Percentiles rank a stretch among this genome's conserved stretches.
Conservation (phyloP, 345 rosid species). For the Eucalyptus polybractea region DNA sequence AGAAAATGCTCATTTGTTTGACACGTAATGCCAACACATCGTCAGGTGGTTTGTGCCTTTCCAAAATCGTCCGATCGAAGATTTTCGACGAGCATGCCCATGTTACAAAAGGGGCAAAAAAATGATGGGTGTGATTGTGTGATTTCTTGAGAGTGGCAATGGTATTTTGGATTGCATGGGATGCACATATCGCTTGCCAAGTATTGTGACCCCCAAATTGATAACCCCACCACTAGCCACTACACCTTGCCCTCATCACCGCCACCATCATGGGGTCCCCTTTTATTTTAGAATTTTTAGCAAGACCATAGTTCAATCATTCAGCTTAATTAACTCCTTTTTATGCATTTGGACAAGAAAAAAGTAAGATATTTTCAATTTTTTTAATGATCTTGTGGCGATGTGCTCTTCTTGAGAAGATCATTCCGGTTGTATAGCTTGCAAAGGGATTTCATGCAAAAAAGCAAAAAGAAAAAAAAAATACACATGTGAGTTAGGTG, state of each 20-base stretch:
- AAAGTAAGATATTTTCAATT: neutral
- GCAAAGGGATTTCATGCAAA: neutral
- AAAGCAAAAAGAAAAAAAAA: neutral
- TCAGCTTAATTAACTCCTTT: neutral
- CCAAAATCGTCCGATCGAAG: neutral
- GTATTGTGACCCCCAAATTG: neutral
- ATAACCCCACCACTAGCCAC: neutral
- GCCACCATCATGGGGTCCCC: neutral
- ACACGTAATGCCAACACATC: neutral
- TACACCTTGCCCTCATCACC: neutral
- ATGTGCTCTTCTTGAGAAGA: neutral
- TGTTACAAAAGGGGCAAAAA: neutral
- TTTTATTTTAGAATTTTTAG: neutral
- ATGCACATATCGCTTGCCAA: neutral
- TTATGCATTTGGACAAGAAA: neutral
- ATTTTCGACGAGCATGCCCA: neutral
- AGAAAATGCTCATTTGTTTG: neutral
- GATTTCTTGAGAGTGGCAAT: neutral
- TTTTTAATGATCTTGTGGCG: neutral
- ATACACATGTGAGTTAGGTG: neutral
- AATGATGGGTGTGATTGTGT: neutral
- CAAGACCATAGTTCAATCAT: neutral
- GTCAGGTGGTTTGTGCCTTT: accelerated
- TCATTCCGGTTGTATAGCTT: neutral
- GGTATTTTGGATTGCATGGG: neutral